These are phyloP conservation scores for Monsonia emarginata DNA, from an alignment of 441 rosid species.

Conservation along the genomic window DNA sequence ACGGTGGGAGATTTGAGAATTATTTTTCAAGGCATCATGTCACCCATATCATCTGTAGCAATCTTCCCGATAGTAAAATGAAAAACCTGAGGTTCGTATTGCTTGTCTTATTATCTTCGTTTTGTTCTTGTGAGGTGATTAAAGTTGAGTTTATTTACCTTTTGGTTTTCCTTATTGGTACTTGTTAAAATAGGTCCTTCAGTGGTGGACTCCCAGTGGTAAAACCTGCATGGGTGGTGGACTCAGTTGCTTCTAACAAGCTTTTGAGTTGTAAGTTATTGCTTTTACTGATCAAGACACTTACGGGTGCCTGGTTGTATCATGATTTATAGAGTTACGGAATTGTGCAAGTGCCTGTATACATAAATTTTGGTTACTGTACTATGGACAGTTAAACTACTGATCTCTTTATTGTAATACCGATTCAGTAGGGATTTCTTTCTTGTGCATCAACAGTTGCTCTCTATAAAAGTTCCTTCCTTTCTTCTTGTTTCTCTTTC, in stretches of 20 bases:
- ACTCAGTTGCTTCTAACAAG: conserved; percentile 62
- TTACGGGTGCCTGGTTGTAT: background rate
- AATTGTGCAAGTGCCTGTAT: too few species aligned
- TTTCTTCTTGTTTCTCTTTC: background rate
- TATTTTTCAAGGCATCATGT: conserved; percentile 72
- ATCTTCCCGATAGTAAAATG: conserved; percentile 75
- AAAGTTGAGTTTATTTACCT: background rate
- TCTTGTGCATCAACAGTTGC: background rate
- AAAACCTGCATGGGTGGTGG: conserved; percentile 80
- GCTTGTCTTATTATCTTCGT: background rate
- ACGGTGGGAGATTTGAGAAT: conserved; percentile 72
- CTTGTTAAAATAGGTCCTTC: conserved; percentile 46
- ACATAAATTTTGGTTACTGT: background rate
- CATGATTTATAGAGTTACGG: too few species aligned
- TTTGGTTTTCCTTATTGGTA: background rate
- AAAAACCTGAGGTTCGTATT: conserved; percentile 60
- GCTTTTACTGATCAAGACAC: conserved; percentile 4
- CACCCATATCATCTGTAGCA: conserved; percentile 81
- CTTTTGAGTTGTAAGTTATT: conserved; percentile 68
- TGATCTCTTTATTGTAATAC: background rate
- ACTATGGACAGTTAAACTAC: background rate
- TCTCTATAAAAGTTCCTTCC: background rate
- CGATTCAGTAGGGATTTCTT: background rate
- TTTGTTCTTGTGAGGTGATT: conserved; percentile 6
- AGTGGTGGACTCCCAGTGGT: conserved; percentile 88